Evolutionary conservation across 441 rosid species (phyloP).

Genomic region (Cnidoscolus chayamansa): DNA sequence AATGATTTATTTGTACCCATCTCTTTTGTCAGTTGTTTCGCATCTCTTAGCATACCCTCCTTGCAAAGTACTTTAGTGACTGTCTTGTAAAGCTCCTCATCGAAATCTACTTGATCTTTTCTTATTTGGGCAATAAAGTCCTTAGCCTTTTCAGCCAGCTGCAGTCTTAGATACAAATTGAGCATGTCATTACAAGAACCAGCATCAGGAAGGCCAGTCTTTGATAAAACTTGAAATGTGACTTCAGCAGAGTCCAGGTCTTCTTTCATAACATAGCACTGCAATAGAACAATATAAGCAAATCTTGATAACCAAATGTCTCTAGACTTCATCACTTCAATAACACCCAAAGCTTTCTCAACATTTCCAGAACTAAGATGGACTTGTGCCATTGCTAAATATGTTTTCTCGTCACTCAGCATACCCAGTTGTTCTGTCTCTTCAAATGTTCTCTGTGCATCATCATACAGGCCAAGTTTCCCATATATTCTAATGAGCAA

Average conservation of each 20-base stretch:
- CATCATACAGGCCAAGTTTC: constrained; percentile 76
- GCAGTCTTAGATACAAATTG: constrained; percentile 50
- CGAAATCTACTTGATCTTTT: constrained; percentile 49
- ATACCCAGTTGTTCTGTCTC: constrained; percentile 58
- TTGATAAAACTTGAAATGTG: constrained; percentile 60
- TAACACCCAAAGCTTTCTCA: constrained; percentile 57
- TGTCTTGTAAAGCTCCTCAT: constrained; percentile 56
- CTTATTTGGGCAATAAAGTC: constrained; percentile 49
- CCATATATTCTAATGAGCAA: constrained; percentile 88
- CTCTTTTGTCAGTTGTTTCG: constrained; percentile 45
- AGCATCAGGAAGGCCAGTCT: constrained; percentile 72
- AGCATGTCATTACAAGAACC: constrained; percentile 81
- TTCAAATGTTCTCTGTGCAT: constrained; percentile 65
- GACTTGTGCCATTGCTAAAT: constrained; percentile 90
- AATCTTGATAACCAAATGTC: constrained; percentile 68
- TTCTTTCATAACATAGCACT: constrained; percentile 64
- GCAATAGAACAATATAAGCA: constrained; percentile 77
- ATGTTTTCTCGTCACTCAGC: constrained; percentile 76
- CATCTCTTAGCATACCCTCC: constrained; percentile 60
- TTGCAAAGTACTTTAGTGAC: constrained; percentile 53
- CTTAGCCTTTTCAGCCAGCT: constrained; percentile 53
- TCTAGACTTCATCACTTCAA: constrained; percentile 66
- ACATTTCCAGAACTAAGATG: constrained; percentile 61
- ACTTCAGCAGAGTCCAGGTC: constrained; percentile 68
- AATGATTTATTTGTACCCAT: constrained; percentile 37